Evolutionary conservation across 148 eudicot species (phyloP).

Genomic region (Diospyros lotus): DNA sequence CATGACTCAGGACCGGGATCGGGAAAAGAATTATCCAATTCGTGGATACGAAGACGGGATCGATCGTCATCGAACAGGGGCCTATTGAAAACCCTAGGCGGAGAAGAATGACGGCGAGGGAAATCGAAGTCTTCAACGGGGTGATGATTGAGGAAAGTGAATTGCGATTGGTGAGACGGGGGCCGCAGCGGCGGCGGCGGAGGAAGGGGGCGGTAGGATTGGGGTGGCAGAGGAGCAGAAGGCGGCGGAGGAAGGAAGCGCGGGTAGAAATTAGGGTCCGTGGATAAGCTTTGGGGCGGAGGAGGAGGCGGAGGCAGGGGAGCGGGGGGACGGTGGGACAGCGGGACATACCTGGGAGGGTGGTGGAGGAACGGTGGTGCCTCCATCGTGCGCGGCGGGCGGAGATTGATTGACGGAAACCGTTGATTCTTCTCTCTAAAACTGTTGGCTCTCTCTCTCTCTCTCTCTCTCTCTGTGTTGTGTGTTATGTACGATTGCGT

Average conservation of each 20-base stretch:
- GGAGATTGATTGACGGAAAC: not conserved
- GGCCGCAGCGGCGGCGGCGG: constrained; percentile 23
- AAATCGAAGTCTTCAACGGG: constrained; percentile 13
- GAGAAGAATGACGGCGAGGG: constrained; percentile 9
- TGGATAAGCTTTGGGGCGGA: constrained; percentile 4
- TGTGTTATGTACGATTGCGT: too few relatives aligned
- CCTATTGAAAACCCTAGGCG: constrained; percentile 35
- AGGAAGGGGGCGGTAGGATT: constrained; percentile 5
- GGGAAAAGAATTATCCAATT: constrained; percentile 9
- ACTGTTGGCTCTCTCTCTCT: not conserved
- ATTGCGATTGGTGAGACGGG: constrained; percentile 16
- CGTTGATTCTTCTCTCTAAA: not conserved
- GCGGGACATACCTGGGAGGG: constrained; percentile 41
- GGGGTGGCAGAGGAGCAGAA: constrained; percentile 11
- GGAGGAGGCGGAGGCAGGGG: constrained; percentile 17
- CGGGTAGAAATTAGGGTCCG: constrained; percentile 8
- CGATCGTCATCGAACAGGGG: constrained; percentile 20
- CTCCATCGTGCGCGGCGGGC: constrained; percentile 21
- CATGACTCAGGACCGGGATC: constrained; percentile 12
- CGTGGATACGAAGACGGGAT: constrained; percentile 20
- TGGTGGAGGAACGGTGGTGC: constrained; percentile 22
- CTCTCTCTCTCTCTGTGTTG: not conserved
- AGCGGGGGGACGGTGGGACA: constrained; percentile 21
- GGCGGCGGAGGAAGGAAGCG: constrained; percentile 24
- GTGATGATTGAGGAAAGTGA: constrained; percentile 16